Base-by-base conservation (phyloP, 352 stramenopile species). In the Phytophthora sp. region DNA sequence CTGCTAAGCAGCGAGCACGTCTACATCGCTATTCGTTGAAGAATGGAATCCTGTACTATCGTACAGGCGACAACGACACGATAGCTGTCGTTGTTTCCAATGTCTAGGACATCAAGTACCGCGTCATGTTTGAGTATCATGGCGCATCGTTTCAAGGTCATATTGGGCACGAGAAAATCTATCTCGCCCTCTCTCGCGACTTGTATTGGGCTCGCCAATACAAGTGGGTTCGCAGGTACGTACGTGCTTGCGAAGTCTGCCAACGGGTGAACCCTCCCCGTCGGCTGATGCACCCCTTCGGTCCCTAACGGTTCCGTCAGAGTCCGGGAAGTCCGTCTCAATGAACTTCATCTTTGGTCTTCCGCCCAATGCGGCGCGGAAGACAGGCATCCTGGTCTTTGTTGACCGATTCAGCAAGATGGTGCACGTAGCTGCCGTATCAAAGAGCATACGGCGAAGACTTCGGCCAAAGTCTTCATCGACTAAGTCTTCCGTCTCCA, bases 321-420 rank as follows among this genome's bases (percentile, higher is more conserved):
- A 57, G 21, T 57, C 33, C 12, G 69, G 53, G 63, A 2, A 73
- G 33, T 61, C 51, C 27, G 36, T 76, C 2, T 51, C 24, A 8
- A 63, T 71, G 64, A 65, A 77, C 62, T 74, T 74, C 27, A 29
- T 69, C 26, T 69, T 72, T 20, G 45, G 49, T 1, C 30, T 72
- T 38, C 56, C 57, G 26, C 24, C 13, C 16, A 39, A 72, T 26
- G 4, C 8, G 7, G 11, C 27, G 9, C 16, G 54, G 8, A 24
- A 30, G 13, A 62, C 44, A 7, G 63, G 52, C 15, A 46, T 66
- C 1, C 15, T n/a, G n/a, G n/a, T n/a, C n/a, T n/a, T n/a, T n/a
- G n/a, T n/a, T n/a, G n/a, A n/a, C n/a, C n/a, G n/a, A 63, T 54
- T 71, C 16, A 67, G 46, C 36, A 57, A 77, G 65, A 74, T 74